Conservation (phyloP, 2,329 filamentous ascomycete genomes). For the Aspergillus transmontanensis region DNA sequence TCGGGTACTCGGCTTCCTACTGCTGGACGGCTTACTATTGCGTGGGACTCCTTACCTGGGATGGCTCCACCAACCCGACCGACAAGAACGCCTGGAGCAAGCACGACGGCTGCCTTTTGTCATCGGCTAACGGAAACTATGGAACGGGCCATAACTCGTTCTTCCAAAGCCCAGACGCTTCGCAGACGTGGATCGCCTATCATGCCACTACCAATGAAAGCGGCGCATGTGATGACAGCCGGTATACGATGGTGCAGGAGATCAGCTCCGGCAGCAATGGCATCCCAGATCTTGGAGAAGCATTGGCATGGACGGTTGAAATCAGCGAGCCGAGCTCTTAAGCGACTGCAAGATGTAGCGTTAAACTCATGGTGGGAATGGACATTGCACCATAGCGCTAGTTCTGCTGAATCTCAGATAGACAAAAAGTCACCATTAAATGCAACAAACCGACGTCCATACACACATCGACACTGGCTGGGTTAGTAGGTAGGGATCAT, state of each 20-base stretch:
- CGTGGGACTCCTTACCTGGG: conserved; percentile 57
- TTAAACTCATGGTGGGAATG: too few species aligned
- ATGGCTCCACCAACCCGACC: conserved; percentile 53
- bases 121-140: conserved; percentile 58
- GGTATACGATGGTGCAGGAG: conserved; percentile 58
- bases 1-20: conserved; percentile 58
- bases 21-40: conserved; percentile 60
- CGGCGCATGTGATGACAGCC: conserved; percentile 56
- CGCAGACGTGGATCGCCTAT: conserved; percentile 59
- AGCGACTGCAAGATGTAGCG: not conserved
- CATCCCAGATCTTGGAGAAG: conserved; percentile 54
- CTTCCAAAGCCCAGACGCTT: conserved; percentile 59
- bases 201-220: conserved; percentile 55
- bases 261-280: conserved; percentile 56
- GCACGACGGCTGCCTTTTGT: conserved; percentile 52
- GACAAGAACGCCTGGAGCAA: conserved; percentile 54
- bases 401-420: not conserved
- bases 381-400: too few species aligned
- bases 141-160: conserved; percentile 61
- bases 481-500: too few species aligned
- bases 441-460: not conserved
- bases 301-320: conserved; percentile 6
- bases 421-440: not conserved
- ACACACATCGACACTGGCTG: not conserved
- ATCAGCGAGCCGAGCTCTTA: not conserved